phyloP scores from a whole-genome alignment of 176 grass and related monocot species.

The Lolium perenne region DNA sequence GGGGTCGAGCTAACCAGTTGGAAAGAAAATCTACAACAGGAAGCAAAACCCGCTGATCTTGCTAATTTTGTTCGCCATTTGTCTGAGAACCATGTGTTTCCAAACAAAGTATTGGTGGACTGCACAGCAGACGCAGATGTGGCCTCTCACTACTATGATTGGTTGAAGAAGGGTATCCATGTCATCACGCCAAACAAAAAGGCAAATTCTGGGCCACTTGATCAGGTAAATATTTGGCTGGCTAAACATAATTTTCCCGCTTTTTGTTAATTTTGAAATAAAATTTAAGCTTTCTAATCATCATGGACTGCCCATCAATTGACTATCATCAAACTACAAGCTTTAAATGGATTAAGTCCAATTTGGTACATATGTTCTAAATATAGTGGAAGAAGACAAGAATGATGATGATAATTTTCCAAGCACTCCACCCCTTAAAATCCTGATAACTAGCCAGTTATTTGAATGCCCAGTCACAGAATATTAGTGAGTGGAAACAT shows the following conservation, averaged over 20 bases:
- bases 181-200: conserved; percentile 98
- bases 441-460: not conserved
- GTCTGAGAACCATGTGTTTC: conserved; percentile 91
- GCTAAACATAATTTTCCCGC: not conserved
- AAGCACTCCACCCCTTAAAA: conserved; percentile 3
- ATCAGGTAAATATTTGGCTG: conserved; percentile 61
- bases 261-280: conserved; percentile 8
- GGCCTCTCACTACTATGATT: conserved; percentile 87
- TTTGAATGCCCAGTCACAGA: not conserved
- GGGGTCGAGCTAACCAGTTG: conserved; percentile 85
- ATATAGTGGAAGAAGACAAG: not conserved
- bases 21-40: conserved; percentile 66
- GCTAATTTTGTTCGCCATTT: conserved; percentile 72
- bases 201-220: conserved; percentile 96
- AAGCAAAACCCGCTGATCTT: conserved; percentile 69
- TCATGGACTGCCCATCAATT: conserved; percentile 22
- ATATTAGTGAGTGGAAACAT: conserved; percentile 18
- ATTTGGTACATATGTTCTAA: conserved; percentile 4
- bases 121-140: conserved; percentile 92
- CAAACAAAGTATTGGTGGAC: conserved; percentile 96
- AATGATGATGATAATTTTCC: not conserved
- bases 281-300: not conserved
- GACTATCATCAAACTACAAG: not conserved
- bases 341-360: conserved; percentile 4
- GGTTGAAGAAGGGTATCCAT: conserved; percentile 91